These are phyloP conservation scores for Kockiozyma suomiensis DNA, from an alignment of 805 yeast species.

Conservation along the genomic window DNA sequence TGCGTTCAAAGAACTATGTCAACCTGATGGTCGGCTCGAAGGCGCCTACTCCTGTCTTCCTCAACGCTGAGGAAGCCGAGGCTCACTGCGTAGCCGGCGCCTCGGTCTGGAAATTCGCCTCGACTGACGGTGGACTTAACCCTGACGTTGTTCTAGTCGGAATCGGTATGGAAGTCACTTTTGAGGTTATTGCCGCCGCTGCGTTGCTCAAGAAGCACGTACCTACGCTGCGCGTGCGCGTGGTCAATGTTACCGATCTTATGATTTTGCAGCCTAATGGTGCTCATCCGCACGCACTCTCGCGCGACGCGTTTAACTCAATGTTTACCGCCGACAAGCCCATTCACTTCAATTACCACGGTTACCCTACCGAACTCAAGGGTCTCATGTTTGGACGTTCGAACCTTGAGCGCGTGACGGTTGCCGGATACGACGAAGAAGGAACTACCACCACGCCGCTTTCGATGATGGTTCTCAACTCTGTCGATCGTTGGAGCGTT, in stretches of 20 bases:
- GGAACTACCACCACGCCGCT: slow-evolving; percentile 35
- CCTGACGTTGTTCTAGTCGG: slow-evolving; percentile 36
- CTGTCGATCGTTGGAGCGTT: slow-evolving; percentile 31
- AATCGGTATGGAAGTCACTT: slow-evolving; percentile 34
- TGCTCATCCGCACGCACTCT: slow-evolving; percentile 31
- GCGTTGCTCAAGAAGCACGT: slow-evolving; percentile 26
- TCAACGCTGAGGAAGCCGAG: slow-evolving; percentile 34
- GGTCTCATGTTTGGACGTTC: slow-evolving; percentile 32
- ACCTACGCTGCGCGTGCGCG: slow-evolving; percentile 33
- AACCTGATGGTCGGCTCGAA: slow-evolving; percentile 35
- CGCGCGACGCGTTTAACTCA: slow-evolving; percentile 20
- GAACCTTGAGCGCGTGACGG: slow-evolving; percentile 24
- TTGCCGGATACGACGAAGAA: slow-evolving; percentile 34
- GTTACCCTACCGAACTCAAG: slow-evolving; percentile 33
- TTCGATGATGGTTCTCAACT: slow-evolving; percentile 33
- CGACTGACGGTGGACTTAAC: slow-evolving; percentile 31
- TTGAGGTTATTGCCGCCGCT: slow-evolving; percentile 35
- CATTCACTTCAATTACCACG: slow-evolving; percentile 34
- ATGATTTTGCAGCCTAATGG: slow-evolving; percentile 30
- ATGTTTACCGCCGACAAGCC: slow-evolving; percentile 34
- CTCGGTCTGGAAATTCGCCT: slow-evolving; percentile 34
- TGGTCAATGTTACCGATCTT: slow-evolving; percentile 35
- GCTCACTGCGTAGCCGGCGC: slow-evolving; percentile 36
- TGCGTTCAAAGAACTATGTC: slow-evolving; percentile 28
- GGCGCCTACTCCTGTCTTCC: slow-evolving; percentile 30